These are phyloP conservation scores for Capronia coronata DNA, from an alignment of 2,329 filamentous ascomycete species.

Conservation along the genomic window DNA sequence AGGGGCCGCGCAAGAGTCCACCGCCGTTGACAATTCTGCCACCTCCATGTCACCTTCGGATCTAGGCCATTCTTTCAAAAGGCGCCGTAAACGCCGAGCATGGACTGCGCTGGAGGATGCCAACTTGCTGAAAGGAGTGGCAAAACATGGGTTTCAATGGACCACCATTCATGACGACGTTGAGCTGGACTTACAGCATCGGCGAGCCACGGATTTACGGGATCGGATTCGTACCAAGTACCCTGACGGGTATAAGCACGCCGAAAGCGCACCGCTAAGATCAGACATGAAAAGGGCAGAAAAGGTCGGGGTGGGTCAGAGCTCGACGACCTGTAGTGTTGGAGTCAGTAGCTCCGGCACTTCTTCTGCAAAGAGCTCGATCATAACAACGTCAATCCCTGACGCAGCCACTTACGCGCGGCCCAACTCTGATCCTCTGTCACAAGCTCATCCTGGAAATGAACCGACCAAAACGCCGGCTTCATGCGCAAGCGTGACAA, in stretches of 20 bases:
- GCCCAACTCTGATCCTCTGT: constrained; percentile 1
- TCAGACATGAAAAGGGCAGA: constrained; percentile 24
- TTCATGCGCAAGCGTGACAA: constrained; percentile 7
- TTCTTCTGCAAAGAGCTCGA: neutral
- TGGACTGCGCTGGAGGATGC: constrained; percentile 55
- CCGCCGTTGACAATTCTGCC: constrained; percentile 1
- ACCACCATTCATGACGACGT: constrained; percentile 52
- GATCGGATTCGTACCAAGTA: constrained; percentile 57
- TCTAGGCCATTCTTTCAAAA: constrained; percentile 36
- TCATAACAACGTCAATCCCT: neutral
- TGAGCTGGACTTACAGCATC: constrained; percentile 45
- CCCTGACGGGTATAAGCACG: constrained; percentile 49
- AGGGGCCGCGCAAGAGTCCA: constrained; percentile 26
- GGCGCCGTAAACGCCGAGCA: constrained; percentile 48
- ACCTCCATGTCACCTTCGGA: neutral
- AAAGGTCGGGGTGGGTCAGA: constrained; percentile 11
- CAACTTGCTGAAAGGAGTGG: constrained; percentile 53
- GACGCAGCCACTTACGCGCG: neutral
- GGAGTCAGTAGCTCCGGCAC: neutral
- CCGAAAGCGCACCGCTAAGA: constrained; percentile 34
- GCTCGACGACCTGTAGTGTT: neutral
- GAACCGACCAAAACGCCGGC: constrained; percentile 4
- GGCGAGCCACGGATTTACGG: constrained; percentile 53
- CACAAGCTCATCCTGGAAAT: neutral
- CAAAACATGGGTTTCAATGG: constrained; percentile 55